Base-by-base conservation (phyloP, 768 basidiomycete species). In the Boletus fagicola region DNA sequence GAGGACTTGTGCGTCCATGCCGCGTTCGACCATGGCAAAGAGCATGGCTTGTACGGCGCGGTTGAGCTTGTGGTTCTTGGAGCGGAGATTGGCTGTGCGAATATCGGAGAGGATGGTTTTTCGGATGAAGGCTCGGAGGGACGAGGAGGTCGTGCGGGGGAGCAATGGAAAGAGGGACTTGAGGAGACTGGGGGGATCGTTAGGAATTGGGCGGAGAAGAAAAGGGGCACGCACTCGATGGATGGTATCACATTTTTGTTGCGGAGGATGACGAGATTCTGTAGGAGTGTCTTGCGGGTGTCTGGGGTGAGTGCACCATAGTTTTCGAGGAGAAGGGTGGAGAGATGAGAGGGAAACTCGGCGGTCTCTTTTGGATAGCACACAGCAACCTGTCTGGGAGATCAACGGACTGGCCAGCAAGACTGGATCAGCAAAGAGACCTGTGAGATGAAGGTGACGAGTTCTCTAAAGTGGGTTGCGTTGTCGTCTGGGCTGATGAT, bases 1-100 rank as follows among this genome's bases (percentile, higher is more conserved):
- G 16, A 85, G 69, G 16, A 93, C 84, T 63, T 92, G 86, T 1
- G 78, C 87, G 40, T 85, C 84, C 87, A 94, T 91, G 13, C 94
- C 94, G 39, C 88, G 84, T 72, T 97, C 95, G 9, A 98, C 85
- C 95, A 98, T 98, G 44, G 84, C 83, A 70, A 98, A 98, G 31
- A 98, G 78, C 83, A 98, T 90, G 13, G 93, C 87, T 69, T 99
- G 97, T 0, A 99, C 93, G 22, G 94, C 88, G 38, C 92, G 85
- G 69, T 99, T 99, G 28, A 99, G 84, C 71, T 96, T 95, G 76
- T 97, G 94, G 67, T 98, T 97, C 70, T 91, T 93, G 40, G 88
- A 80, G 53, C 85, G 87, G 35, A 85, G 74, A 71, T 99, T 99
- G 42, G 96, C 94, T 1, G 88, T 90, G 61, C 86, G 85, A 58